Evolutionary conservation across 139 green algal species (phyloP).

Genomic region (Yamagishiella unicocca): DNA sequence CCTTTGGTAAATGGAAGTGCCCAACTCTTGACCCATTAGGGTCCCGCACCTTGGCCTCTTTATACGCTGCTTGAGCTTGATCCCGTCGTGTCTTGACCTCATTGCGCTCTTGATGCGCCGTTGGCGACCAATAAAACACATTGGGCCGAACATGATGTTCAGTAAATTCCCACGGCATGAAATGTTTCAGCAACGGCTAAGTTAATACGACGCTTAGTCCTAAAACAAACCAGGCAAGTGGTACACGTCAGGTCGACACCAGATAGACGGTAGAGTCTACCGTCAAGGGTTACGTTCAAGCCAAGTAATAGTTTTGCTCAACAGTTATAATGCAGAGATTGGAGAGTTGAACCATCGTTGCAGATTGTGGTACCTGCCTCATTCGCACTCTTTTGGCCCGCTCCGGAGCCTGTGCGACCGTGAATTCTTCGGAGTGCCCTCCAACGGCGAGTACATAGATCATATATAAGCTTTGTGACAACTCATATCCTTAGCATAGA

Average conservation of each 20-base stretch:
- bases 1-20: no score
- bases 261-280: background rate
- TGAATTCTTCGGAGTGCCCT: background rate
- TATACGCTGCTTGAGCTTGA: conserved; percentile 29
- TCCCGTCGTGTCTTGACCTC: conserved; percentile 43
- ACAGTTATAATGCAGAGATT: no score
- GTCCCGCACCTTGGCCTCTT: conserved; percentile 24
- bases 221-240: background rate
- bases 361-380: background rate
- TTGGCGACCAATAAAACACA: conserved; percentile 51
- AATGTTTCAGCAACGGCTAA: background rate
- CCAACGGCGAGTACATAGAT: no score
- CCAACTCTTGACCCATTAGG: no score
- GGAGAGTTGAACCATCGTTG: background rate
- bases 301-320: background rate
- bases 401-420: background rate
- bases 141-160: conserved; percentile 55
- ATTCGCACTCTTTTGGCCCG: no score
- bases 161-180: conserved; percentile 41
- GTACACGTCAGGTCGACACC: background rate
- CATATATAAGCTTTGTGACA: no score
- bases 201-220: background rate
- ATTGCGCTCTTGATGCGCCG: conserved; percentile 35
- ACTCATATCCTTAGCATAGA: no score
- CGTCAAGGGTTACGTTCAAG: background rate